Base-by-base conservation (phyloP, 2,329 filamentous ascomycete genomes). In the Myriangium duriaei region DNA sequence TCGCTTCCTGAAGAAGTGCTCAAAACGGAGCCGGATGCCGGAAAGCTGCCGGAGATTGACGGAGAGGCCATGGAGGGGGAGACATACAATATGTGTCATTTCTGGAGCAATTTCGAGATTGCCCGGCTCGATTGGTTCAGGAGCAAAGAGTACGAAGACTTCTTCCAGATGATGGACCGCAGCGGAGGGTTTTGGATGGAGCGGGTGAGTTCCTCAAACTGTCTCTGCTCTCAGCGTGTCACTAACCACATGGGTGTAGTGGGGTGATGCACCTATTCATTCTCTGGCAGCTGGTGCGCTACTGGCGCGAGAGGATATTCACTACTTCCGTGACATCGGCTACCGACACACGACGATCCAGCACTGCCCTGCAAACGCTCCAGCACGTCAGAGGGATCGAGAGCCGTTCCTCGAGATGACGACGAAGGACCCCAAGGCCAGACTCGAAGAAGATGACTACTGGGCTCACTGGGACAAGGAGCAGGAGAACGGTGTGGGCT, bases 101-200 rank as follows among this genome's bases (percentile, higher is more conserved):
- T 95, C 68, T 98, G 91, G 91, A 94, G 86, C 60, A 98, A 98
- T 60, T 98, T 98, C 50, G 91, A 98, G 62, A 98, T 98, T 63
- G 91, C 91, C 11, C 77, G 79, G 42, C 72, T 98, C 44, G 81
- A 84, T 63, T 98, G 86, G 76, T 96, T 96, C 73, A 77, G 91
- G 50, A 95, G 87, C 67, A 88, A 94, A 63, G 82, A 86, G 55
- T 98, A 98, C 58, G 81, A 93, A 51, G 91, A 95, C 48, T 98
- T 98, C 61, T 98, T 98, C 60, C 71, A 95, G 53, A 92, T 93
- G 81, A 95, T 98, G 88, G 91, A 98, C 58, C 79, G 79, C 45
- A 95, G 87, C 57, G 91, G 91, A 47, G 91, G 91, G 33, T 98
- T 98, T 64, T 98, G 91, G 91, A 95, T 92, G 78, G 91, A 98